Conservation (phyloP, 306 rosid genomes). For the Phaseolus lunatus region DNA sequence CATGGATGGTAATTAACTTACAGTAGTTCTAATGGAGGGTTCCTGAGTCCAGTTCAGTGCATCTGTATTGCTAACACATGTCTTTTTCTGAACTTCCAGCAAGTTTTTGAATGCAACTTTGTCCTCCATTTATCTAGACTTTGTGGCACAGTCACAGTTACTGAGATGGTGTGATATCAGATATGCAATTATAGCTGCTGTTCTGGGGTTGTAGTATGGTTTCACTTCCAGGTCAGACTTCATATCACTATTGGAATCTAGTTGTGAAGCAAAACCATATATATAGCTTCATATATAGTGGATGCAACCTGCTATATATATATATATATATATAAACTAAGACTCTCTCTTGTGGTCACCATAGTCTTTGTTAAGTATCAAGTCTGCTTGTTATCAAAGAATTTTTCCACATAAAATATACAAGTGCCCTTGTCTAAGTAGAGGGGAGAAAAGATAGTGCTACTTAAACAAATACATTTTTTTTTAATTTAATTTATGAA, state of each 20-base stretch:
- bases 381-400: neutral
- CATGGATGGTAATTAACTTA: constrained; percentile 33
- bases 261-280: constrained; percentile 10
- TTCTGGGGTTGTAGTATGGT: constrained; percentile 1
- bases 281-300: neutral
- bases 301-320: neutral
- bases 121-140: constrained; percentile 48
- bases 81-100: constrained; percentile 35
- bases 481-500: neutral
- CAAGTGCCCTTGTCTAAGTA: neutral
- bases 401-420: constrained; percentile 28
- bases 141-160: neutral
- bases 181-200: constrained; percentile 6
- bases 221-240: constrained; percentile 10
- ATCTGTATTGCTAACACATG: constrained; percentile 26
- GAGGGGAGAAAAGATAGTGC: constrained; percentile 1
- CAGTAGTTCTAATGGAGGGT: constrained; percentile 36
- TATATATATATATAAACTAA: neutral
- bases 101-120: constrained; percentile 38
- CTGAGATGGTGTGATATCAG: neutral
- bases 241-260: neutral
- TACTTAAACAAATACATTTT: neutral
- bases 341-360: neutral
- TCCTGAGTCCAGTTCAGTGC: constrained; percentile 31
- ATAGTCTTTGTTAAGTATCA: constrained; percentile 25